Base-by-base conservation (phyloP, 441 rosid species). In the Sinapis alba region DNA sequence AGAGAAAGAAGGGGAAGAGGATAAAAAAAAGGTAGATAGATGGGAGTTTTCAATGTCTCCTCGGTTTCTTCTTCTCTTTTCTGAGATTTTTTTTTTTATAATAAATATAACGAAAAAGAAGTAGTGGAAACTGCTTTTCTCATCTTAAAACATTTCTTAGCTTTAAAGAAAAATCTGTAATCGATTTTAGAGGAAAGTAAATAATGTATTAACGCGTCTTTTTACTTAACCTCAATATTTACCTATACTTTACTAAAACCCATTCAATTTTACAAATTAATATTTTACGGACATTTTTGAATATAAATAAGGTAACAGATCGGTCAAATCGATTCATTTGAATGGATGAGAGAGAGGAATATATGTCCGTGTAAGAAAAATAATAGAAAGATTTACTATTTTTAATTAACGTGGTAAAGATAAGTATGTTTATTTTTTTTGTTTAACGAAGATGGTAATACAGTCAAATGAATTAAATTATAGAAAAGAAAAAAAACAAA, bases 91-190 rank as follows among this genome's bases (percentile, higher is more conserved):
- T 53, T 45, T n/a, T 61, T 59, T 43, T 13, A 18, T 47, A 16
- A 4, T 21, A 3, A 10, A 47, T 68, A 38, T 30, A 9, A 51
- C 28, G 28, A 56, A 58, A 69, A 60, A 56, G 18, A 60, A 15
- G 50, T 12, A 11, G 58, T 59, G 65, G 74, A 62, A 78, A 66
- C 69, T 73, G 70, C 65, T 78, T 62, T 67, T 62, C 53, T 62
- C 53, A 23, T 43, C 12, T 56, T 24, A 47, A 47, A 1, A 76
- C 72, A 71, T 72, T 78, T 73, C 78, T 78, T 78, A 67, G 69
- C 81, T 72, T 78, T 27, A 67, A 78, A 78, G 81, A 65, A 72
- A 45, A 78, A 50, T 51, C 58, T 3, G 15, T 66, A 66, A 78
- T 78, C 73, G 53, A 66, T 45, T 45, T 65, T n/a, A n/a, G 19